Evolutionary conservation across 1,139 yeast genomes (phyloP).

Genomic region (Geotrichum reessii): DNA sequence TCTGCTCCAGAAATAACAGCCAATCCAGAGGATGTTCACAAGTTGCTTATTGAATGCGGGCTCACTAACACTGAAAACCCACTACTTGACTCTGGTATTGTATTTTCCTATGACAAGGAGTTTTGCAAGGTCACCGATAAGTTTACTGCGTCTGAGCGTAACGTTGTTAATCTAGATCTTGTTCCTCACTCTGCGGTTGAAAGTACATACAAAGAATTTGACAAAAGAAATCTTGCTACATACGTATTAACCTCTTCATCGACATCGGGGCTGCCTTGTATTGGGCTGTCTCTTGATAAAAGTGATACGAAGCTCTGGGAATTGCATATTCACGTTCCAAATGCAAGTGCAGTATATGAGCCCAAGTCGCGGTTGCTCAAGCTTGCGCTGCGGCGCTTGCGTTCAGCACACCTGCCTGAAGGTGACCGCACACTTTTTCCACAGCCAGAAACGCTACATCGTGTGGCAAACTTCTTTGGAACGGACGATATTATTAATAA

Average conservation of each 20-base stretch:
- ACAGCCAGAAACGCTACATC: neutral
- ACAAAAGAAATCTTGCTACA: neutral
- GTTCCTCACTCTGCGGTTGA: neutral
- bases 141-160: neutral
- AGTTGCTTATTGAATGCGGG: conserved; percentile 10
- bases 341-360: conserved; percentile 11
- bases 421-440: conserved; percentile 14
- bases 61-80: conserved; percentile 14
- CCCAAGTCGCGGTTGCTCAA: conserved; percentile 12
- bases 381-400: conserved; percentile 12
- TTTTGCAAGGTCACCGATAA: conserved; percentile 5
- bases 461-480: conserved; percentile 6
- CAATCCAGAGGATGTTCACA: conserved; percentile 12
- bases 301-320: neutral
- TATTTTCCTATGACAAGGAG: conserved; percentile 3
- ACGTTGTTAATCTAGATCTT: conserved; percentile 2
- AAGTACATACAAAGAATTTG: conserved; percentile 3
- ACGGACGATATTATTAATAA: neutral
- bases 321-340: conserved; percentile 17
- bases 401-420: conserved; percentile 13
- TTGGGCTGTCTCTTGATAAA: conserved; percentile 14
- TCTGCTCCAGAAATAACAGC: neutral
- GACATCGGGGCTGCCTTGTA: neutral
- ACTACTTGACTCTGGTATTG: conserved; percentile 15
- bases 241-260: neutral